Base-by-base conservation (phyloP, 441 rosid species). In the Adansonia madagascariensis region DNA sequence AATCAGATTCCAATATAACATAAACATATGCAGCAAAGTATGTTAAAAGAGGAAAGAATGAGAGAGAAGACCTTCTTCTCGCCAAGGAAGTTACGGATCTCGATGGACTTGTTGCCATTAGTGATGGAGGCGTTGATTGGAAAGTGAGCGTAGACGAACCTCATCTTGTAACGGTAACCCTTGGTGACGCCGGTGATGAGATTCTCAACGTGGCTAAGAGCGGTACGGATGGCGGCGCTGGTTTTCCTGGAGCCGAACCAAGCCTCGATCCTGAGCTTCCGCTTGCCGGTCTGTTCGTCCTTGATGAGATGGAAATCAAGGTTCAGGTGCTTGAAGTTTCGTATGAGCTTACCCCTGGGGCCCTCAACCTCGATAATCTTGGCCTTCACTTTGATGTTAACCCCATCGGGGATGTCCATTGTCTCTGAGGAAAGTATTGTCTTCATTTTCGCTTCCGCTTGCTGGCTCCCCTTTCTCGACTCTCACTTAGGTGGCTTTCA, bases 301-400 rank as follows among this genome's bases (percentile, higher is more conserved):
- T 83, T 91, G 79, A 91, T 90, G 66, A 90, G 80, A 72, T 90
- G 94, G 80, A 91, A 91, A 63, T 92, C 94, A 56, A 93, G 95
- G 82, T 91, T 93, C 39, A 91, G 85, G 76, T 91, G 96, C 89
- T 93, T 93, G 89, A 93, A 93, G 75, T 93, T 86, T n/a, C 97
- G 90, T 41, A 35, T 78, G 55, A 93, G 95, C 77, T 88, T 93
- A 6, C 98, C 98, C 0, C 98, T 81, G 0, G 98, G 97, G 0
- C 97, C 94, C 77, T 88, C 96, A 0, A 92, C 96, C 69, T 88
- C 93, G 27, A 92, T 90, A 15, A 91, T 24, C 81, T 91, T 91
- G 1, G 95, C 95, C 74, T 85, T 82, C 49, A 91, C 83, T 75
- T 91, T 92, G 82, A 92, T 88, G 81, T 71, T 75, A 6, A 91